These are phyloP conservation scores for Tolypocladium ovalisporum DNA, from an alignment of 2,329 filamentous ascomycete genomes.

Conservation along the genomic window DNA sequence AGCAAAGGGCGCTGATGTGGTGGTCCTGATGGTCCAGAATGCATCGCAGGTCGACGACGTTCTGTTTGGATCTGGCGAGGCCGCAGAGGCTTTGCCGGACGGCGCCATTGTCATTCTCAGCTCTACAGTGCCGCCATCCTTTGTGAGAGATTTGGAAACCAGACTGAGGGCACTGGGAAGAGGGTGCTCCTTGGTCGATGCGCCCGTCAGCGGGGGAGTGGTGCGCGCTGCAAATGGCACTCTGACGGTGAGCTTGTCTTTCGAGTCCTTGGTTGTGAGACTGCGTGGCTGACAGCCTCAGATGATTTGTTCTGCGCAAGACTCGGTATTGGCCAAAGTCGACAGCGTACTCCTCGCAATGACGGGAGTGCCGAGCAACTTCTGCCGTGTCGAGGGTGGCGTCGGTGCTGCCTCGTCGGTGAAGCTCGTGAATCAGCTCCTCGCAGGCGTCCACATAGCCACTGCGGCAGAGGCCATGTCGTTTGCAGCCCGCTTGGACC, in stretches of 20 bases:
- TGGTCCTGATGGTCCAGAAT: slow-evolving; percentile 26
- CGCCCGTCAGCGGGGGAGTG: slow-evolving; percentile 26
- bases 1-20: slow-evolving; percentile 14
- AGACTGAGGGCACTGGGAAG: slow-evolving; percentile 11
- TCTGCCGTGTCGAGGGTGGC: slow-evolving; percentile 38
- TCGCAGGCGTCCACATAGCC: slow-evolving; percentile 47
- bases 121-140: slow-evolving; percentile 24
- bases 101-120: slow-evolving; percentile 20
- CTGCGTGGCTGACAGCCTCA: slow-evolving; percentile 3
- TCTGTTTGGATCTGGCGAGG: slow-evolving; percentile 18
- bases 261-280: background rate
- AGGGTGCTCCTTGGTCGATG: slow-evolving; percentile 20
- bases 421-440: slow-evolving; percentile 47
- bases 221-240: slow-evolving; percentile 23
- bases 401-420: slow-evolving; percentile 43
- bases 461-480: slow-evolving; percentile 45
- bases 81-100: slow-evolving; percentile 13
- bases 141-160: slow-evolving; percentile 10
- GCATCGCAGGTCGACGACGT: slow-evolving; percentile 19
- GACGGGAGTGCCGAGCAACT: slow-evolving; percentile 17
- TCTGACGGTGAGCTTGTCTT: slow-evolving; percentile 14
- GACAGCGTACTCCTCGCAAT: slow-evolving; percentile 18
- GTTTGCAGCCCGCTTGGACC: slow-evolving; percentile 38
- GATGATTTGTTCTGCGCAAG: slow-evolving; percentile 22
- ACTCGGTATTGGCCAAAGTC: slow-evolving; percentile 10